Evolutionary conservation across 2,329 filamentous ascomycete species (phyloP).

Genomic region (Chrysoporthe austroafricana): DNA sequence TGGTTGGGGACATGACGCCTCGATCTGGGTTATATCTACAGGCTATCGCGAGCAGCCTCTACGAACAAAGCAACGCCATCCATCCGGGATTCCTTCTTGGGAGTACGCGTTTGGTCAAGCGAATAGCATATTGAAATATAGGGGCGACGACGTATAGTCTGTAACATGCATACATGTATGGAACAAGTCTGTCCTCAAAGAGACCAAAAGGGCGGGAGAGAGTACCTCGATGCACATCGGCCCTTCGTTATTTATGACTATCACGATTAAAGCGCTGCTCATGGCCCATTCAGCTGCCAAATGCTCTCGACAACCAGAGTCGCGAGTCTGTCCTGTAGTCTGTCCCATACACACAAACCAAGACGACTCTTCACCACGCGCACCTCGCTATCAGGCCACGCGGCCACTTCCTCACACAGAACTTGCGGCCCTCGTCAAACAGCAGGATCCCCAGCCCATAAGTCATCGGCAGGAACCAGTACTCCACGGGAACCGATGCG

Average conservation of each 20-base stretch:
- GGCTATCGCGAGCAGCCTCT: background rate
- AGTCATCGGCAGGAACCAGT: constrained; percentile 77
- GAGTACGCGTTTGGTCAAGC: too few species aligned
- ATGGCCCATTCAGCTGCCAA: too few species aligned
- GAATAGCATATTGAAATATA: too few species aligned
- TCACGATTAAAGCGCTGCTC: too few species aligned
- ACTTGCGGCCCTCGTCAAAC: constrained; percentile 71
- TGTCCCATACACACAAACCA: too few species aligned
- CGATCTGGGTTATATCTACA: background rate
- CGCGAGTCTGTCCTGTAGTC: too few species aligned
- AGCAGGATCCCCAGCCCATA: constrained; percentile 69
- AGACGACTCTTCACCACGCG: constrained; percentile 58
- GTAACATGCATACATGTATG: background rate
- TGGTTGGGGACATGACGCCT: background rate
- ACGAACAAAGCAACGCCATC: too few species aligned
- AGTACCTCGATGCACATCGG: too few species aligned
- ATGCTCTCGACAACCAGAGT: too few species aligned
- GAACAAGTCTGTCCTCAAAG: background rate
- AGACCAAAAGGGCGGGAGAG: background rate
- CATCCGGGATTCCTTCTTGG: too few species aligned
- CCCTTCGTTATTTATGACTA: too few species aligned
- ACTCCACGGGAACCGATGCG: constrained; percentile 66
- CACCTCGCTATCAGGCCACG: constrained; percentile 58
- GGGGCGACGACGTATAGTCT: too few species aligned
- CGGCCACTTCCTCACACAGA: constrained; percentile 62